Evolutionary conservation across 129 eudicot genomes (phyloP).

Genomic region (Deinandra increscens): DNA sequence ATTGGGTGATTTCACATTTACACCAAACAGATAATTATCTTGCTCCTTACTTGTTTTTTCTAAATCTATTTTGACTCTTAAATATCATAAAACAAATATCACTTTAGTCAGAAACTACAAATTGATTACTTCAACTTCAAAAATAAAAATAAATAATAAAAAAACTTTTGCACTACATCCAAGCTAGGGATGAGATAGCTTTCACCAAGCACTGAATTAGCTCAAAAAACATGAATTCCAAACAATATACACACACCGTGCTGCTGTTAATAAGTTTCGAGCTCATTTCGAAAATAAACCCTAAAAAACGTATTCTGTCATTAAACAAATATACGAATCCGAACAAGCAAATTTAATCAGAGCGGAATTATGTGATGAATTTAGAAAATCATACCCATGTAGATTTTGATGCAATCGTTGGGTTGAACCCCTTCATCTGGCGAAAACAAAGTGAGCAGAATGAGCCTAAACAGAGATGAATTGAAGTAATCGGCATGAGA

Average conservation of each 20-base stretch:
- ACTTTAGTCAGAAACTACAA: not conserved
- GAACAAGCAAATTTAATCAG: not conserved
- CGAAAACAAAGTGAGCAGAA: not conserved
- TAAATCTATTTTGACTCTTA: not conserved
- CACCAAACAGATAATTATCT: not conserved
- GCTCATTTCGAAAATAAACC: not conserved
- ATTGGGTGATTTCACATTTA: too few species aligned
- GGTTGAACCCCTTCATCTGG: conserved; percentile 77
- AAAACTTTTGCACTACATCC: not conserved
- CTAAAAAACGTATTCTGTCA: not conserved
- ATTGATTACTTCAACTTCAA: not conserved
- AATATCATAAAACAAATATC: not conserved
- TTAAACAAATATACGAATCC: not conserved
- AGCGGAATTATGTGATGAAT: conserved; percentile 8
- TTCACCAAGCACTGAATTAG: not conserved
- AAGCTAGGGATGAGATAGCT: not conserved
- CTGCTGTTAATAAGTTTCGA: not conserved
- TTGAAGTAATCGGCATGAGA: not conserved
- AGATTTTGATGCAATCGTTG: conserved; percentile 71
- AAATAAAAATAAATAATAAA: too few species aligned
- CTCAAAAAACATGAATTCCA: not conserved
- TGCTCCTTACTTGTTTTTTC: not conserved
- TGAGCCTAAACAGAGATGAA: conserved; percentile 17
- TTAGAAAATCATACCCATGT: conserved; percentile 43
- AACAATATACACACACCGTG: not conserved